A percentile compares a stretch with the other conserved stretches of the same genome.
Evolutionary conservation across 2,329 filamentous ascomycete species (phyloP).

Genomic region (Colletotrichum plurivorum): DNA sequence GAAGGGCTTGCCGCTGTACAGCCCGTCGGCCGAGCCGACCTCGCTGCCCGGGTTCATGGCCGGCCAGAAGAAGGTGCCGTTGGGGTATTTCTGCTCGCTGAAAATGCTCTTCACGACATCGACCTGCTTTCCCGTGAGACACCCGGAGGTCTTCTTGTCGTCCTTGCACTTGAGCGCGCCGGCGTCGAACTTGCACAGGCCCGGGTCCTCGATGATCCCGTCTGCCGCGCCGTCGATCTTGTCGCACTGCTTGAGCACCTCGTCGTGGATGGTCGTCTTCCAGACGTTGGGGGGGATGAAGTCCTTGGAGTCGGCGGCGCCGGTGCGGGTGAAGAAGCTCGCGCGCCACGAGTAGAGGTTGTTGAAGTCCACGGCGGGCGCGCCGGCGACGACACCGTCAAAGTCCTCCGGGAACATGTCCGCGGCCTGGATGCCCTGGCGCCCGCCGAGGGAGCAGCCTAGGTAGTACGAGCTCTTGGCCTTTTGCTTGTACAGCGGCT

Average conservation of each 20-base stretch:
- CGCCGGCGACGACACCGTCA: slow-evolving; percentile 68
- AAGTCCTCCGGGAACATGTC: slow-evolving; percentile 61
- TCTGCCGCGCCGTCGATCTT: slow-evolving; percentile 62
- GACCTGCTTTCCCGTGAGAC: slow-evolving; percentile 59
- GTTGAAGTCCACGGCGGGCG: slow-evolving; percentile 56
- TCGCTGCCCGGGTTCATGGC: slow-evolving; percentile 65
- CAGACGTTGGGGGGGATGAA: slow-evolving; percentile 44
- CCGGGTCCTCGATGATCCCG: slow-evolving; percentile 60
- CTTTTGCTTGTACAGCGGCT: slow-evolving; percentile 59
- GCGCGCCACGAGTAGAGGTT: slow-evolving; percentile 54
- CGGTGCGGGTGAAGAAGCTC: slow-evolving; percentile 54
- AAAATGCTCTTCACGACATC: slow-evolving; percentile 47
- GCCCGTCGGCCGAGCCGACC: slow-evolving; percentile 56
- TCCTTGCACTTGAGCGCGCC: not conserved
- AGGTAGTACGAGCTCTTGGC: slow-evolving; percentile 62
- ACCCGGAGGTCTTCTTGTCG: slow-evolving; percentile 42
- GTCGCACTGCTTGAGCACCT: slow-evolving; percentile 63
- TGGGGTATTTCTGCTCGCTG: slow-evolving; percentile 46
- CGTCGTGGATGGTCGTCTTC: slow-evolving; percentile 45
- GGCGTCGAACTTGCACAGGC: slow-evolving; percentile 53
- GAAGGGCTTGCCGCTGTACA: slow-evolving; percentile 53
- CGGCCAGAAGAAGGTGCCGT: slow-evolving; percentile 56
- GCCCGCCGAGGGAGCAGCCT: slow-evolving; percentile 68
- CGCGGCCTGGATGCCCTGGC: slow-evolving; percentile 65
- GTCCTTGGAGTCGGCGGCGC: slow-evolving; percentile 48